Conservation (phyloP, 768 basidiomycete species). For the Trametes elegans region DNA sequence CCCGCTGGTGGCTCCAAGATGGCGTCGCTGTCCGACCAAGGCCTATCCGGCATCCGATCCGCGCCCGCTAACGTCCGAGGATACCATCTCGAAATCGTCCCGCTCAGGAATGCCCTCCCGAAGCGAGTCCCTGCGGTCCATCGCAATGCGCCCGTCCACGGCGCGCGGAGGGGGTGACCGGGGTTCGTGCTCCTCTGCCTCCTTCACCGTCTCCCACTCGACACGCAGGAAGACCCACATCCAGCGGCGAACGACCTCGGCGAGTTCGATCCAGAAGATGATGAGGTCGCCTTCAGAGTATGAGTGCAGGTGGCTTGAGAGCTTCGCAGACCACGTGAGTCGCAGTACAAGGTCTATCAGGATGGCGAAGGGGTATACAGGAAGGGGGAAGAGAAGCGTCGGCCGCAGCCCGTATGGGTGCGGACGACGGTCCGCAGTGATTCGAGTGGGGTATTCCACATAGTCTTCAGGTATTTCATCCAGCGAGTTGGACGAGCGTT, state of each 20-base stretch:
- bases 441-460: neutral
- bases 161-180: constrained; percentile 9
- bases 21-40: neutral
- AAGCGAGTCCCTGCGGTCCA: constrained; percentile 12
- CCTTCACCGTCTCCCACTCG: constrained; percentile 92
- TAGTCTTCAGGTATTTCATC: constrained; percentile 5
- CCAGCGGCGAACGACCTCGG: constrained; percentile 90
- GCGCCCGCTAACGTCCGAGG: constrained; percentile 10
- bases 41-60: constrained; percentile 13
- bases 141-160: neutral
- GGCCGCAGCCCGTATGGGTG: constrained; percentile 76
- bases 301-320: constrained; percentile 83
- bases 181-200: constrained; percentile 28
- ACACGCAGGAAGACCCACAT: constrained; percentile 97
- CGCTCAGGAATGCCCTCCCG: constrained; percentile 15
- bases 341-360: constrained; percentile 84
- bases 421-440: neutral
- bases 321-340: constrained; percentile 91
- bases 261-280: constrained; percentile 88
- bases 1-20: neutral
- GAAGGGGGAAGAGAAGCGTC: constrained; percentile 74
- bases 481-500: constrained; percentile 8
- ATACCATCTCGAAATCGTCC: constrained; percentile 23
- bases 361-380: constrained; percentile 80
- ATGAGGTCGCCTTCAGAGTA: constrained; percentile 74